Evolutionary conservation across 176 grass and related monocot genomes (phyloP), one percentile per base, ranked within the genome.

Genomic region (Oryza meyeriana): DNA sequence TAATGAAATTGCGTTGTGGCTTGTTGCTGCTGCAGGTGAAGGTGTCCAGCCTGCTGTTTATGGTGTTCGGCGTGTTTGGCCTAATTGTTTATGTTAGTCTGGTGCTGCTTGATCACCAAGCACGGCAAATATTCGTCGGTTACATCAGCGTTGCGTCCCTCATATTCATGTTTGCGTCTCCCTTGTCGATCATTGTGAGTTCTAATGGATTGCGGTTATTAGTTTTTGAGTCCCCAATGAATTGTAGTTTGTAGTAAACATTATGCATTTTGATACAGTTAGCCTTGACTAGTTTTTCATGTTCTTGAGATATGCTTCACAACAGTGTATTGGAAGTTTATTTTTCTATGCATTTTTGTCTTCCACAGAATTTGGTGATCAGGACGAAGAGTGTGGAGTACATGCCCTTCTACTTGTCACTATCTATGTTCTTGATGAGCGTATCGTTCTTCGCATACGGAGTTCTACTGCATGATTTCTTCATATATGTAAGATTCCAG

Each of bases 361-460:
- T 66, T 25, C 55, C 16, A 38, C 84, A 99, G 96, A 99, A 89
- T 85, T 70, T 99, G 89, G 96, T 99, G 85, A 92, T 99, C 27
- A 90, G 64, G 77, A 99, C 87, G 0, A 95, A 70, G 71, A 99
- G 96, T 5, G 96, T 99, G 34, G 93, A 99, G 64, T 99, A 90
- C 85, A 99, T 99, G 96, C 96, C 96, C 18, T 95, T 99, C 77
- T 99, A 95, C 66, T 38, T 99, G 64, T 99, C 96, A 5, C 61
- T 99, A 13, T 92, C 96, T 8, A 99, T 92, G 74, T 95, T 95
- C 87, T 84, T 95, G 41, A 99, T 95, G 96, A 99, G 96, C 7
- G 16, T 85, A 14, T 99, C 96, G 0, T 99, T 99, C 87, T 92
- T 99, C 71, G 42, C 78, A 6, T 99, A 99, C 4, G 96, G 96